These are phyloP conservation scores for Fagopyrum esculentum DNA, from an alignment of 148 eudicot species.

Conservation along the genomic window DNA sequence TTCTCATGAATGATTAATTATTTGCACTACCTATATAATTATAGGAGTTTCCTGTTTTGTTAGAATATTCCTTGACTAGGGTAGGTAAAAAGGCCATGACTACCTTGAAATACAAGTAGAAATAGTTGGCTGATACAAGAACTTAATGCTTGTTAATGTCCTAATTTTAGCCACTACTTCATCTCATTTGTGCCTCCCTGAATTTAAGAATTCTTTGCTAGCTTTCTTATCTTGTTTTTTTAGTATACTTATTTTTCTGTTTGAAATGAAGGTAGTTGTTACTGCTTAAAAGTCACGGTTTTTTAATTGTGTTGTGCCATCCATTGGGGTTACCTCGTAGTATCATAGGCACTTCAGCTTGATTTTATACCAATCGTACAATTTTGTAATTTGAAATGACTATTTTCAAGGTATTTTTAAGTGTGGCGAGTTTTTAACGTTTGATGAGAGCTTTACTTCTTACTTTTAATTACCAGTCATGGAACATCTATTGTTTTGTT, in stretches of 20 bases:
- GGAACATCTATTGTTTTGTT: too few relatives aligned
- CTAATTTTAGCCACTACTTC: neutral
- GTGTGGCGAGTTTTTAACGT: too few relatives aligned
- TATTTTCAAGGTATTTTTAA: too few relatives aligned
- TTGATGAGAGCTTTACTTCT: too few relatives aligned
- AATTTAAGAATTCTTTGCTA: neutral
- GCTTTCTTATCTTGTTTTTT: neutral
- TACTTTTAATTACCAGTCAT: too few relatives aligned
- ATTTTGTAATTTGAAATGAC: too few relatives aligned
- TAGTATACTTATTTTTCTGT: neutral
- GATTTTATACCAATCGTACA: too few relatives aligned
- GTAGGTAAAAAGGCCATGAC: neutral
- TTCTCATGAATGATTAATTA: neutral
- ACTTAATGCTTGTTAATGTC: neutral
- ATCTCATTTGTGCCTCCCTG: neutral
- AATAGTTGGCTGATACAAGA: neutral
- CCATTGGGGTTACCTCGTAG: neutral
- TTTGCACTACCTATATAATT: neutral
- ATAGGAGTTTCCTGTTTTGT: neutral
- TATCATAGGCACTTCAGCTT: neutral
- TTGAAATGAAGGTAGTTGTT: conserved; percentile 50
- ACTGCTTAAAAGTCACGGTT: conserved; percentile 35
- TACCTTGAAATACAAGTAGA: neutral
- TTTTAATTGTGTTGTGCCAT: neutral
- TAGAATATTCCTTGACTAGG: conserved; percentile 3